Evolutionary conservation across 768 basidiomycete genomes (phyloP).

Genomic region (Scleroderma citrinum): DNA sequence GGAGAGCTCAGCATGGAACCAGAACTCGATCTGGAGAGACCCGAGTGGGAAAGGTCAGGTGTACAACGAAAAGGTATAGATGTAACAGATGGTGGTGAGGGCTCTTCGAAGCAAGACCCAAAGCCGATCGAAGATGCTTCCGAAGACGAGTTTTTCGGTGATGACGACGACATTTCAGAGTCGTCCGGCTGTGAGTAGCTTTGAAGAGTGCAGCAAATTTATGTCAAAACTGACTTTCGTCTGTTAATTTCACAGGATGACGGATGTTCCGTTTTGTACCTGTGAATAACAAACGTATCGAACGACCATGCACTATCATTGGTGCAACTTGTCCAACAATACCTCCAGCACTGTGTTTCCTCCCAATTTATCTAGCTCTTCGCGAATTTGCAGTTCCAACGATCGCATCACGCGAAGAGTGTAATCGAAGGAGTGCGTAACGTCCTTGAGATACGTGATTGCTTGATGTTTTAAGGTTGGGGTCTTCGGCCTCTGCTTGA

Average conservation of each 20-base stretch:
- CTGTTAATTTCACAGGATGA: no score
- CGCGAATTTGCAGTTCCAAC: conserved; percentile 31
- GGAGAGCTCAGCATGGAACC: conserved; percentile 58
- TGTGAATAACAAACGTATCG: neutral
- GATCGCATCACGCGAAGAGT: conserved; percentile 50
- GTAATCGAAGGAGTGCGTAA: conserved; percentile 77
- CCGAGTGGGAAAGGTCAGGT: conserved; percentile 5
- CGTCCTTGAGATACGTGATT: conserved; percentile 65
- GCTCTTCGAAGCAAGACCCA: conserved; percentile 1
- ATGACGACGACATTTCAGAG: conserved; percentile 15
- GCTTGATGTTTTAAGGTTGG: conserved; percentile 72
- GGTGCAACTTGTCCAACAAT: conserved; percentile 44
- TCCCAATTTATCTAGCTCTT: conserved; percentile 64
- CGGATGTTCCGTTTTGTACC: no score
- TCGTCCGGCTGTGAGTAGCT: conserved; percentile 5
- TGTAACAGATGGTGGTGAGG: neutral
- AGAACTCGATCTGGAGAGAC: conserved; percentile 36
- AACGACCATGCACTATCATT: neutral
- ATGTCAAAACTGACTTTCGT: no score
- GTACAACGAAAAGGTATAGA: conserved; percentile 3
- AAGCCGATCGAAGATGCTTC: conserved; percentile 9
- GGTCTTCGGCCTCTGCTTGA: conserved; percentile 79
- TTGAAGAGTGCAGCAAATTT: no score
- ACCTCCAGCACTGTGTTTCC: conserved; percentile 59
- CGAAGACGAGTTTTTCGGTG: conserved; percentile 25